phyloP scores from a whole-genome alignment of 1,284 basidiomycete genomes.

The Ustilago nuda region DNA sequence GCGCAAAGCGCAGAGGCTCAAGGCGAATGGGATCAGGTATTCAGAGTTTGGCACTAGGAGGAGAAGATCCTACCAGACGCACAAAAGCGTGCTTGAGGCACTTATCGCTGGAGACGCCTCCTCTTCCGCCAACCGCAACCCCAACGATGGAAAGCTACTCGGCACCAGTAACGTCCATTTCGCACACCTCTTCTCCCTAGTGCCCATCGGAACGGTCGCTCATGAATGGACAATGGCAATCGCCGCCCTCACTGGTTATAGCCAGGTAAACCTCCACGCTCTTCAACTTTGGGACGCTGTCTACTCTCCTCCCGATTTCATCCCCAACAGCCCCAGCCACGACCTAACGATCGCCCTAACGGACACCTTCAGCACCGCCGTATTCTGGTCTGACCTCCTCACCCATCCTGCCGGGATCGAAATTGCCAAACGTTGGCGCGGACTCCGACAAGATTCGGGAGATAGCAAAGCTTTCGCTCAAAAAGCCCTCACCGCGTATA shows the following conservation, averaged over 20 bases:
- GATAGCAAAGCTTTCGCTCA: conserved; percentile 60
- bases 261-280: conserved; percentile 55
- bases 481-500: conserved; percentile 55
- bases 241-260: conserved; percentile 62
- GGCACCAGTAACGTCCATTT: conserved; percentile 70
- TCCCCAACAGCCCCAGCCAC: conserved; percentile 57
- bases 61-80: conserved; percentile 81
- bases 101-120: conserved; percentile 75
- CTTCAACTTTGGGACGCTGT: conserved; percentile 65
- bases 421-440: conserved; percentile 63
- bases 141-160: conserved; percentile 74
- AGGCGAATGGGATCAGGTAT: conserved; percentile 80
- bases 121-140: conserved; percentile 1
- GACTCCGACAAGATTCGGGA: conserved; percentile 65
- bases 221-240: conserved; percentile 69
- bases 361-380: conserved; percentile 65
- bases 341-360: conserved; percentile 68
- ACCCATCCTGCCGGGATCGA: conserved; percentile 47
- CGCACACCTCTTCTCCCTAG: conserved; percentile 55
- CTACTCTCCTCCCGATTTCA: conserved; percentile 63
- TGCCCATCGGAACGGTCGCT: conserved; percentile 65
- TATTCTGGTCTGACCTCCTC: conserved; percentile 66
- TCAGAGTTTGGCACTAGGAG: conserved; percentile 95
- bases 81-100: conserved; percentile 81
- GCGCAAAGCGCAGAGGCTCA: conserved; percentile 77